These are phyloP conservation scores for Fusarium sacchari DNA, from an alignment of 2,329 filamentous ascomycete genomes.

Conservation along the genomic window DNA sequence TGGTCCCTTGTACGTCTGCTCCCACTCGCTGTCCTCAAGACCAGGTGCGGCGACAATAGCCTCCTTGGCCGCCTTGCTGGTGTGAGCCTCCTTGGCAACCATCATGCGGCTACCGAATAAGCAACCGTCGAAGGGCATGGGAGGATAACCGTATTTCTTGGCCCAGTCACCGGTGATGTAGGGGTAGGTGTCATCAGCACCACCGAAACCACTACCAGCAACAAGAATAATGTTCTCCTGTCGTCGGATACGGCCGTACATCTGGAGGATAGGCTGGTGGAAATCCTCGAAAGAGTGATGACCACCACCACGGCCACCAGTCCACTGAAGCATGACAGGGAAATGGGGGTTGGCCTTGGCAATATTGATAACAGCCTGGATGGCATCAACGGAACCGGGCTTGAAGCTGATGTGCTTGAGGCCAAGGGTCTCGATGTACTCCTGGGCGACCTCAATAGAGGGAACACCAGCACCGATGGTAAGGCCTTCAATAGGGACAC, in stretches of 20 bases:
- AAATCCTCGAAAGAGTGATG: conserved; percentile 97
- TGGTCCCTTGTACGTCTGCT: conserved; percentile 90
- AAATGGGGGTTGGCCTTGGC: conserved; percentile 93
- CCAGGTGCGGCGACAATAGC: conserved; percentile 89
- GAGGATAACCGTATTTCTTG: conserved; percentile 84
- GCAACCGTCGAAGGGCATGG: conserved; percentile 94
- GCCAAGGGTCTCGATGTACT: conserved; percentile 92
- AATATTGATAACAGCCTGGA: conserved; percentile 90
- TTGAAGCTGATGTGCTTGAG: conserved; percentile 96
- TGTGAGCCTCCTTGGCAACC: conserved; percentile 92
- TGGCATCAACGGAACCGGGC: conserved; percentile 87
- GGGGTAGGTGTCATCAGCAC: conserved; percentile 88
- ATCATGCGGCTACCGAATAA: conserved; percentile 94
- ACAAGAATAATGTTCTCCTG: conserved; percentile 88
- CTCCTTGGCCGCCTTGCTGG: conserved; percentile 86
- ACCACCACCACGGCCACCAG: conserved; percentile 90
- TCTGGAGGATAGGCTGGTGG: conserved; percentile 88
- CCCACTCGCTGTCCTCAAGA: conserved; percentile 85
- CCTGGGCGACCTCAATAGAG: conserved; percentile 90
- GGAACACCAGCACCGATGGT: conserved; percentile 94
- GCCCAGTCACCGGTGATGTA: conserved; percentile 93
- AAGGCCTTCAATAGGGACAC: conserved; percentile 89
- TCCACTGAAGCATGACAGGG: conserved; percentile 95
- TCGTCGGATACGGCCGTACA: conserved; percentile 89
- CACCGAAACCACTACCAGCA: conserved; percentile 91